Base-by-base conservation (phyloP, 768 basidiomycete genomes). In the Tulasnella sp. region DNA sequence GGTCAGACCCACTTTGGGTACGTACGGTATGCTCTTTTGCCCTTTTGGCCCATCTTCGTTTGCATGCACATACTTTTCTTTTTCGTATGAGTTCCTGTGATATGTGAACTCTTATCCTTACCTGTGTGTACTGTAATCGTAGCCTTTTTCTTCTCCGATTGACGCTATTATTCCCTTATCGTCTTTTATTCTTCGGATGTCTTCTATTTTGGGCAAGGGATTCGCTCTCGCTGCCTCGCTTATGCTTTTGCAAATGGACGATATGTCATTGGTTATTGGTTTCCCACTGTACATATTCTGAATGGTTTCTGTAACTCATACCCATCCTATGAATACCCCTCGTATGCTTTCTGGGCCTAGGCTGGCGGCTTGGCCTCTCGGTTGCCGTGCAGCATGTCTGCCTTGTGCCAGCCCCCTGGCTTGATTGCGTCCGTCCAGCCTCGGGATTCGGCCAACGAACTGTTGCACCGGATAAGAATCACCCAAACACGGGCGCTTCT, bases 11-110 rank as follows among this genome's bases (percentile, higher is more conserved):
- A 68, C 62, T 68, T 68, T 68, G 62, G 62, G 62, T 68, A 68
- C 62, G 62, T 68, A 68, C 62, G 27, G 62, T 68, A 68, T 68
- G 34, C 62, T 68, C 62, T 68, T 3, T 44, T 44, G 44, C 44
- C 44, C 44, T 44, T 44, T 44, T 44, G 44, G 52, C 52, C 52
- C 52, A n/a, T 52, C 21, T 68, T 68, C 62, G 62, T 68, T 68
- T 68, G 62, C 62, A 68, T 68, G 62, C 62, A 68, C 62, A 68
- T 68, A 68, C 62, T 68, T 68, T 58, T 58, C 44, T 58, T 10
- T 36, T 14, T 68, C 27, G 18, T 68, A 27, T 68, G 62, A 34
- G 62, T 68, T 68, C 62, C 62, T 68, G 62, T 36, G 27, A 68
- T 68, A 68, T 36, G 62, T 36, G 62, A 68, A 68, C 62, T 68